These are phyloP conservation scores for Cadophora gregata DNA, from an alignment of 2,329 filamentous ascomycete species.

Conservation along the genomic window DNA sequence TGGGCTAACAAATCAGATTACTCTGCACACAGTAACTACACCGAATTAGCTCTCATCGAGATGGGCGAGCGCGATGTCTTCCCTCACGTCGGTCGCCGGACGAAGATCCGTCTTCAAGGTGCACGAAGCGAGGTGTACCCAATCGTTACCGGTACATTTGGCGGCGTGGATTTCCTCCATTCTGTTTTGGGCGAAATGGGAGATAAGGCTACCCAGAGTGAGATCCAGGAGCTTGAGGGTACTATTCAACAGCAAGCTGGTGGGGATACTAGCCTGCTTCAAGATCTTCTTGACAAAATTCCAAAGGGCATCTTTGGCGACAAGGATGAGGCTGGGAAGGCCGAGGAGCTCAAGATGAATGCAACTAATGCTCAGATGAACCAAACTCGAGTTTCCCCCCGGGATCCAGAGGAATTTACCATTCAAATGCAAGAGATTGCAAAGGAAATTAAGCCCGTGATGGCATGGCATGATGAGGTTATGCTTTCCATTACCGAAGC, in stretches of 20 bases:
- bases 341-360: conserved; percentile 80
- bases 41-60: conserved; percentile 85
- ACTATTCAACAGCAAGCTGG: conserved; percentile 70
- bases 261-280: conserved; percentile 75
- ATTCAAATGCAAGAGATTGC: conserved; percentile 75
- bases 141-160: conserved; percentile 89
- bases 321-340: conserved; percentile 74
- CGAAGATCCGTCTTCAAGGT: conserved; percentile 72
- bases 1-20: conserved; percentile 63
- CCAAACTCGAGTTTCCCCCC: conserved; percentile 75
- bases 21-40: conserved; percentile 93
- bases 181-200: conserved; percentile 81
- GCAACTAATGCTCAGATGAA: conserved; percentile 77
- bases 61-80: conserved; percentile 82
- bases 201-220: conserved; percentile 90
- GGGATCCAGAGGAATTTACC: conserved; percentile 84
- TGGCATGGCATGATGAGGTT: conserved; percentile 89
- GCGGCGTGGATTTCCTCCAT: conserved; percentile 92
- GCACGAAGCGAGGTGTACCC: conserved; percentile 74
- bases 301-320: conserved; percentile 81
- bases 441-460: conserved; percentile 83
- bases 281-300: conserved; percentile 80
- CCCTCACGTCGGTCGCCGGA: conserved; percentile 81
- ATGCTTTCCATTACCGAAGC: conserved; percentile 79
- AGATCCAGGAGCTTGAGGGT: conserved; percentile 88